Conservation (phyloP, 352 stramenopile species). For the Pseudoperonospora humuli region DNA sequence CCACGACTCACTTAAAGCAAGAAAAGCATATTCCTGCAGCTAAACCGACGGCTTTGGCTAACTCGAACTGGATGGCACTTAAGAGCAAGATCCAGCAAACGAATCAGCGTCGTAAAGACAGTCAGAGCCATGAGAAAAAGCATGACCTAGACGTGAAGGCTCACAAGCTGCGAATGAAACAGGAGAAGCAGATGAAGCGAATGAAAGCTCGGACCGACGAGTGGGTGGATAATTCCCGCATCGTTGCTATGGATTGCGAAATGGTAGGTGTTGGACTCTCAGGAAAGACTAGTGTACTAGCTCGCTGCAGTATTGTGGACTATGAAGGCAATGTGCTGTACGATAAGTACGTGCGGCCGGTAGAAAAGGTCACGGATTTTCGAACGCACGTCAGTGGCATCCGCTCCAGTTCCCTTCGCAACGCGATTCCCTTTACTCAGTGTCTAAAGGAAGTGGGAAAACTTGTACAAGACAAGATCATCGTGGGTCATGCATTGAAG, state of each 20-base stretch:
- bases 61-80: constrained; percentile 71
- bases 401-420: constrained; percentile 49
- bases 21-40: constrained; percentile 11
- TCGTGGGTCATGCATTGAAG: constrained; percentile 74
- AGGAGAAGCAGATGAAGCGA: constrained; percentile 40
- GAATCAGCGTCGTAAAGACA: constrained; percentile 8
- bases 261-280: constrained; percentile 80
- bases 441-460: constrained; percentile 81
- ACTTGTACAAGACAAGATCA: constrained; percentile 70
- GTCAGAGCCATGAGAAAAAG: constrained; percentile 24
- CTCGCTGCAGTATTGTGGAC: constrained; percentile 84
- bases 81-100: constrained; percentile 62
- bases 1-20: constrained; percentile 12
- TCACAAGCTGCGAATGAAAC: constrained; percentile 35
- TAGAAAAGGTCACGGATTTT: constrained; percentile 84
- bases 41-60: constrained; percentile 24
- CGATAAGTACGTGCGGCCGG: constrained; percentile 73
- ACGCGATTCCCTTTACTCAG: constrained; percentile 72
- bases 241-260: constrained; percentile 86
- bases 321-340: constrained; percentile 79
- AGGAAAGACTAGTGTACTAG: constrained; percentile 70
- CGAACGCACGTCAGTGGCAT: constrained; percentile 84
- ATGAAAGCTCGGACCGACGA: constrained; percentile 44
- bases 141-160: constrained; percentile 29
- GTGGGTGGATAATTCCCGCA: constrained; percentile 71